These are phyloP conservation scores for Orbilia brochopaga DNA, from an alignment of 2,329 filamentous ascomycete species.

Conservation along the genomic window DNA sequence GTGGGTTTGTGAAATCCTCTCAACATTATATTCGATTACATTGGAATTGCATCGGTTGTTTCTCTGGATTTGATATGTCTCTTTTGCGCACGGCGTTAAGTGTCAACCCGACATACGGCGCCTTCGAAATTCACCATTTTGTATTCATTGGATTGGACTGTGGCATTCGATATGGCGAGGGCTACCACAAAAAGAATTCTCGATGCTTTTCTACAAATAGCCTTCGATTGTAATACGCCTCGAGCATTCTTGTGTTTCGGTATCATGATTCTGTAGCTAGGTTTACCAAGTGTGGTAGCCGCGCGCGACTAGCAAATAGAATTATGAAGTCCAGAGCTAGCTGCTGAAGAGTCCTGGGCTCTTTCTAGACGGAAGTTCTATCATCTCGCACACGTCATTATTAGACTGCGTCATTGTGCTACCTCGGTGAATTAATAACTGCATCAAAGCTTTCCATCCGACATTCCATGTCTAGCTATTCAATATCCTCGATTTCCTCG, in stretches of 20 bases:
- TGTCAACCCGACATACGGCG: not conserved
- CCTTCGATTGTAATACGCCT: conserved; percentile 1
- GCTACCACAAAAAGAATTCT: not conserved
- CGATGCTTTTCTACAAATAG: not conserved
- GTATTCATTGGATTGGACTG: conserved; percentile 1
- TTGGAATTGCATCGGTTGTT: conserved; percentile 8
- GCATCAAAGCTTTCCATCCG: not conserved
- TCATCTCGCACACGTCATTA: no score
- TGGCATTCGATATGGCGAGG: not conserved
- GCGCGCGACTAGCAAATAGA: no score
- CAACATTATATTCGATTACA: no score
- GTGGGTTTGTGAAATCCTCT: no score
- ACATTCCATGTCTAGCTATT: conserved; percentile 1
- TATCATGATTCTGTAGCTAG: no score
- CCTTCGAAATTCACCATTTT: not conserved
- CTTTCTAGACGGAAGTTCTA: no score
- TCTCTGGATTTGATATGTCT: not conserved
- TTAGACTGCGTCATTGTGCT: no score
- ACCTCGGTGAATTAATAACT: no score
- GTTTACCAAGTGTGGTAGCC: no score
- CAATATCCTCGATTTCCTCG: conserved; percentile 39
- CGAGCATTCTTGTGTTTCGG: not conserved
- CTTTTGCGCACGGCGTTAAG: conserved; percentile 31
- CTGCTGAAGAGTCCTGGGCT: no score
- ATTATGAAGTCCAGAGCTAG: no score